A percentile compares a stretch with the other conserved stretches of the same genome.
phyloP scores from a whole-genome alignment of 805 yeast species.

The Spathaspora girioi region DNA sequence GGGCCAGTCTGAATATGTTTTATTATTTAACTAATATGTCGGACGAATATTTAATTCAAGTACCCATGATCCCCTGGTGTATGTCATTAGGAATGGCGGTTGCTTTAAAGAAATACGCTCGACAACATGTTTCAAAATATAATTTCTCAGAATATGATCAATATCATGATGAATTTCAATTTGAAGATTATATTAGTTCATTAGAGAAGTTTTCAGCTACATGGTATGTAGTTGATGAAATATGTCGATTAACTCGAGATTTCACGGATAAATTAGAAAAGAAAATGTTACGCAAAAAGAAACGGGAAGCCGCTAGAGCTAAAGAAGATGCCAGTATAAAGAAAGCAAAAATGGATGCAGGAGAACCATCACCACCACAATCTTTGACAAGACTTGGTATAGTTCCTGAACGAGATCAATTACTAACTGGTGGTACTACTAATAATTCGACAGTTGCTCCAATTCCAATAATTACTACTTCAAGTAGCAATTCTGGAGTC shows the following conservation, averaged over 20 bases:
- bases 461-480: not conserved
- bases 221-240: constrained; percentile 29
- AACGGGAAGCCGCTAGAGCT: not conserved
- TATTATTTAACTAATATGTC: constrained; percentile 19
- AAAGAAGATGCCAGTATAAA: not conserved
- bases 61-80: constrained; percentile 26
- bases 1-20: constrained; percentile 24
- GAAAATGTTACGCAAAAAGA: constrained; percentile 2
- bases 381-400: not conserved
- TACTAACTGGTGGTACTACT: too few species aligned
- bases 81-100: constrained; percentile 24
- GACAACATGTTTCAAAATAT: constrained; percentile 1
- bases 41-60: constrained; percentile 16
- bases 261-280: constrained; percentile 15
- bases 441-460: not conserved
- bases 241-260: constrained; percentile 18
- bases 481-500: not conserved
- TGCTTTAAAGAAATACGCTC: constrained; percentile 17
- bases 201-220: constrained; percentile 17
- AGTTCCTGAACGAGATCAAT: not conserved
- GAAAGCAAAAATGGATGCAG: not conserved
- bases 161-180: constrained; percentile 9
- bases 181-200: constrained; percentile 17
- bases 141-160: constrained; percentile 5
- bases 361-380: not conserved